Conservation (phyloP, 345 rosid species). For the Lepidium africanum region DNA sequence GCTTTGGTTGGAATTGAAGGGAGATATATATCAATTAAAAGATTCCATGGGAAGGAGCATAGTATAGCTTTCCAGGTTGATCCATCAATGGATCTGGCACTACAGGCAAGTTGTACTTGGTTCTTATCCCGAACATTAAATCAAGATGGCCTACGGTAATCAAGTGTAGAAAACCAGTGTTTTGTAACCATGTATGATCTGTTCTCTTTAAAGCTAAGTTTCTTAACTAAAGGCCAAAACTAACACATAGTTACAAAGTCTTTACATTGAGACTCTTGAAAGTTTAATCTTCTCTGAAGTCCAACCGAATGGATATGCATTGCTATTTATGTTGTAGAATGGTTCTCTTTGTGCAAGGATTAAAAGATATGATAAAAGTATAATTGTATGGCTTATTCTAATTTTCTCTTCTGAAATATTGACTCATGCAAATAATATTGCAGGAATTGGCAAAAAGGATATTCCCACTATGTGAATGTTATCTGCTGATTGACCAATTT, state of each 20-base stretch:
- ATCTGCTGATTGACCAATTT: conserved; percentile 77
- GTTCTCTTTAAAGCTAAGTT: background rate
- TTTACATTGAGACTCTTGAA: background rate
- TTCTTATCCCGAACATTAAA: background rate
- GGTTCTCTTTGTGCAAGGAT: background rate
- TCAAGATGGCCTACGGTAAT: background rate
- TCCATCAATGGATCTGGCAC: conserved; percentile 85
- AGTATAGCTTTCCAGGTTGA: conserved; percentile 65
- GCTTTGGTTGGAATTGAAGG: conserved; percentile 98
- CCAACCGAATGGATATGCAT: conserved; percentile 1
- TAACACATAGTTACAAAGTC: background rate
- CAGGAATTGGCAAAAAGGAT: conserved; percentile 86
- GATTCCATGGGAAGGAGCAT: conserved; percentile 56
- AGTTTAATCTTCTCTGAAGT: background rate
- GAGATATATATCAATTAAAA: conserved; percentile 64
- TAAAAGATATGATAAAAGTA: background rate
- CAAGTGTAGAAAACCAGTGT: background rate
- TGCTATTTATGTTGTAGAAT: background rate
- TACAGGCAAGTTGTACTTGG: conserved; percentile 48
- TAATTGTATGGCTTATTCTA: background rate
- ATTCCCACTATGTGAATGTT: conserved; percentile 81
- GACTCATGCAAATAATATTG: conserved; percentile 21
- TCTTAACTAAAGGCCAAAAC: background rate
- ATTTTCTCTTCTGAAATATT: background rate
- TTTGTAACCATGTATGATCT: background rate